Evolutionary conservation across 306 rosid genomes (phyloP).

Genomic region (Fagus sylvatica): DNA sequence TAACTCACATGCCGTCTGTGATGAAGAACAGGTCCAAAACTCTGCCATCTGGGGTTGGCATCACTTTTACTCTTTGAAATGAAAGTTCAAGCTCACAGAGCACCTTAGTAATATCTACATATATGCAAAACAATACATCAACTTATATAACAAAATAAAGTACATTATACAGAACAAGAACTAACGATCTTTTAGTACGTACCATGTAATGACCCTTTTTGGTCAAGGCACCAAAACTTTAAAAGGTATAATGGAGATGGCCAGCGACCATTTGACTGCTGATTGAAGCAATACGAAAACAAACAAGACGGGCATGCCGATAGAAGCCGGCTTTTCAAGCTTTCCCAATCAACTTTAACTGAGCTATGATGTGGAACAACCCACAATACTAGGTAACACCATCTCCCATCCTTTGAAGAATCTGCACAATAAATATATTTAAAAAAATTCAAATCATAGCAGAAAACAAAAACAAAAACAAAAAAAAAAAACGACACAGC

Average conservation of each 20-base stretch:
- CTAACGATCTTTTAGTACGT: not conserved
- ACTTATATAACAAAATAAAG: slow-evolving; percentile 9
- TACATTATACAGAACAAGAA: not conserved
- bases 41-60: slow-evolving; percentile 92
- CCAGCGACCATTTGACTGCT: slow-evolving; percentile 35
- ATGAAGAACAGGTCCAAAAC: slow-evolving; percentile 79
- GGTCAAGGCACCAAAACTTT: slow-evolving; percentile 68
- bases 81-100: slow-evolving; percentile 75
- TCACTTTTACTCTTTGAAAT: slow-evolving; percentile 80
- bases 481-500: not conserved
- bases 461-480: not conserved
- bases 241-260: slow-evolving; percentile 57
- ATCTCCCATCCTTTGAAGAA: slow-evolving; percentile 81
- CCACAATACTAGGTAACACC: slow-evolving; percentile 83
- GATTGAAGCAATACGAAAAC: slow-evolving; percentile 47
- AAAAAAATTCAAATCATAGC: not conserved
- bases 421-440: slow-evolving; percentile 42
- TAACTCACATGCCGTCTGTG: slow-evolving; percentile 75
- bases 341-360: slow-evolving; percentile 64
- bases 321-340: slow-evolving; percentile 60
- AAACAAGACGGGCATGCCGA: slow-evolving; percentile 70
- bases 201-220: slow-evolving; percentile 79
- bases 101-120: slow-evolving; percentile 69
- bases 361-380: slow-evolving; percentile 53
- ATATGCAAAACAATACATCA: slow-evolving; percentile 8